phyloP scores from a whole-genome alignment of 768 basidiomycete genomes.

The Phylloporus sp. region DNA sequence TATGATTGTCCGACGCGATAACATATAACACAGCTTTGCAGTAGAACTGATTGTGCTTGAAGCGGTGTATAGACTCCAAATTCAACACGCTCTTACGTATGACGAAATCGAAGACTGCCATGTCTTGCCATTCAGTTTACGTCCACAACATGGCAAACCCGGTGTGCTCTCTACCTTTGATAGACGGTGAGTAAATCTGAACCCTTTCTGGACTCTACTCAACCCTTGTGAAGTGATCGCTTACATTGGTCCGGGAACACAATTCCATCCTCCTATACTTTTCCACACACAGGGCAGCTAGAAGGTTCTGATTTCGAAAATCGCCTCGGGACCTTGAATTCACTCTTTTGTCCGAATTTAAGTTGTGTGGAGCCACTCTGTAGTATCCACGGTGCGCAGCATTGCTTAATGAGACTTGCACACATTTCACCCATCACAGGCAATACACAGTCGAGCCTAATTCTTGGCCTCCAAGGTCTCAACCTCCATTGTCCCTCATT shows the following conservation, averaged over 20 bases:
- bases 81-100: conserved; percentile 35
- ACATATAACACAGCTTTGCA: conserved; percentile 22
- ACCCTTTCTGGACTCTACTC: conserved; percentile 22
- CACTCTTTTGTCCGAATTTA: conserved; percentile 49
- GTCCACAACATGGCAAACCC: conserved; percentile 21
- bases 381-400: conserved; percentile 42
- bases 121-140: conserved; percentile 41
- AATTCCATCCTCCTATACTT: conserved; percentile 18
- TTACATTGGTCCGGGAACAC: conserved; percentile 26
- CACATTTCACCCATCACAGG: conserved; percentile 16
- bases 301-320: conserved; percentile 16
- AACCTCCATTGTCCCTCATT: neutral
- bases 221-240: conserved; percentile 28
- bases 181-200: conserved; percentile 17
- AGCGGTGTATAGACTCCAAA: conserved; percentile 41
- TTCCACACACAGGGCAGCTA: neutral
- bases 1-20: conserved; percentile 14
- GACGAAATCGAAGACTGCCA: conserved; percentile 46
- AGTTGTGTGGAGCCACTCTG: conserved; percentile 52
- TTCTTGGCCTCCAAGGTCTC: conserved; percentile 7
- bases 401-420: neutral
- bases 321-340: conserved; percentile 35
- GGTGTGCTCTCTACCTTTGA: conserved; percentile 25
- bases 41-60: conserved; percentile 52
- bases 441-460: conserved; percentile 22